Conservation (phyloP, 805 yeast species). For the Isabelozyma heimii region DNA sequence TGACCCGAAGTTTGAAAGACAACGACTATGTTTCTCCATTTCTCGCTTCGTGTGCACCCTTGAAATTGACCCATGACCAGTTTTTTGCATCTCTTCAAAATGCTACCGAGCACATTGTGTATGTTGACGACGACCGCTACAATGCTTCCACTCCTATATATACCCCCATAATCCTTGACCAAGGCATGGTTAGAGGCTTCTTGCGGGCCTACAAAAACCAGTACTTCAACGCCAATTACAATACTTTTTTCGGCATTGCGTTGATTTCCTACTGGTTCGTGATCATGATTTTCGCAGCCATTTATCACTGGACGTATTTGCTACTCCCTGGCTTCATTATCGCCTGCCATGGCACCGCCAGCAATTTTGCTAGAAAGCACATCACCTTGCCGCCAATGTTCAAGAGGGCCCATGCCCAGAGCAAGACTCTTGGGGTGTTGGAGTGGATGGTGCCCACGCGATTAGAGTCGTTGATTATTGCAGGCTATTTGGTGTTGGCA, state of each 20-base stretch:
- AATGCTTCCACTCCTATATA: constrained; percentile 24
- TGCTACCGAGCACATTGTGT: constrained; percentile 38
- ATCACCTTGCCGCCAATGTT: constrained; percentile 8
- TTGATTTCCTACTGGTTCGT: constrained; percentile 30
- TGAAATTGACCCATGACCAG: constrained; percentile 24
- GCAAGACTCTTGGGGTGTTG: constrained; percentile 14
- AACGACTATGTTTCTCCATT: constrained; percentile 15
- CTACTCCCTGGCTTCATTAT: constrained; percentile 20
- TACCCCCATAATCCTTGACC: constrained; percentile 34
- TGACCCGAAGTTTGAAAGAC: constrained; percentile 9
- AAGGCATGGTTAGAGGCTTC: constrained; percentile 7
- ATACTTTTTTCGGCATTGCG: constrained; percentile 27
- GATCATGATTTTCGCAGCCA: constrained; percentile 29
- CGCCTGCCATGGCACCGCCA: constrained; percentile 25
- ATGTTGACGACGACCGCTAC: constrained; percentile 20
- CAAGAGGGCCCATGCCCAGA: constrained; percentile 17
- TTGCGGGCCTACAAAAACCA: constrained; percentile 17
- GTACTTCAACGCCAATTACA: constrained; percentile 39
- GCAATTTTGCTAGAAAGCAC: constrained; percentile 19
- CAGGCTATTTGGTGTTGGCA: constrained; percentile 33
- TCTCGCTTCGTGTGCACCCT: constrained; percentile 21
- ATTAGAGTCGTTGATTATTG: constrained; percentile 45
- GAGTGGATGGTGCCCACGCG: constrained; percentile 47
- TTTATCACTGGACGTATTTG: constrained; percentile 22
- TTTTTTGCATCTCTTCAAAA: constrained; percentile 35